Evolutionary conservation across 1,284 basidiomycete species (phyloP).

Genomic region (Ceraceosorus bombacis): DNA sequence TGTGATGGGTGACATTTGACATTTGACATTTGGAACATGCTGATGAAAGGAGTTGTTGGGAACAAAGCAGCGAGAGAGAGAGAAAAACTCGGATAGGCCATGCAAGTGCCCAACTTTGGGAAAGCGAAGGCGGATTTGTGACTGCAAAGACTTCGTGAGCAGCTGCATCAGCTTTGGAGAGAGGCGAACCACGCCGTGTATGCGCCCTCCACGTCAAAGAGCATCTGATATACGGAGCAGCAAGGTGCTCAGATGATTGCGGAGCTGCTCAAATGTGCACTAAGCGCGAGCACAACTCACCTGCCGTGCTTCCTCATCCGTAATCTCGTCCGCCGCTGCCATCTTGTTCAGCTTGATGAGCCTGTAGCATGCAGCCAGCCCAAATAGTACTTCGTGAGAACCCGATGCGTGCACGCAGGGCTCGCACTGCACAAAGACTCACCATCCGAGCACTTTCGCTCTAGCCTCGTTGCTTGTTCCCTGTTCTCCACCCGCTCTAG

Average conservation of each 20-base stretch:
- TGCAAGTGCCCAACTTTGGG: too few relatives aligned
- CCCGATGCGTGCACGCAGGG: not conserved
- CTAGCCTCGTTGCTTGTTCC: slow-evolving; percentile 79
- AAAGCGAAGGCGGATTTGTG: too few relatives aligned
- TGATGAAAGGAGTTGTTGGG: too few relatives aligned
- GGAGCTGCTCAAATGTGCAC: slow-evolving; percentile 2
- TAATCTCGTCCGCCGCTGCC: slow-evolving; percentile 93
- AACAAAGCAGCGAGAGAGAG: too few relatives aligned
- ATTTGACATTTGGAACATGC: too few relatives aligned
- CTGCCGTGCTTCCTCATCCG: slow-evolving; percentile 89
- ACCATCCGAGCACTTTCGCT: slow-evolving; percentile 81
- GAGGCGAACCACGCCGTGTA: slow-evolving; percentile 93
- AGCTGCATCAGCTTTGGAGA: slow-evolving; percentile 48
- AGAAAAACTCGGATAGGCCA: too few relatives aligned
- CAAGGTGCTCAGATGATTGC: not conserved
- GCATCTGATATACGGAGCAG: slow-evolving; percentile 56
- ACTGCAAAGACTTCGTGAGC: too few relatives aligned
- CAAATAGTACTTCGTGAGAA: not conserved
- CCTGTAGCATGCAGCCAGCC: slow-evolving; percentile 53
- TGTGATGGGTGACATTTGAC: too few relatives aligned
- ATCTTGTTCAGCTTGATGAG: slow-evolving; percentile 91
- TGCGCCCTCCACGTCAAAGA: slow-evolving; percentile 93
- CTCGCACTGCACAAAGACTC: slow-evolving; percentile 31
- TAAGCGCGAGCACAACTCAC: slow-evolving; percentile 51
- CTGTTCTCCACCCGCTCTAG: slow-evolving; percentile 66